Conservation (phyloP, 805 yeast species). For the Hanseniaspora thailandica region DNA sequence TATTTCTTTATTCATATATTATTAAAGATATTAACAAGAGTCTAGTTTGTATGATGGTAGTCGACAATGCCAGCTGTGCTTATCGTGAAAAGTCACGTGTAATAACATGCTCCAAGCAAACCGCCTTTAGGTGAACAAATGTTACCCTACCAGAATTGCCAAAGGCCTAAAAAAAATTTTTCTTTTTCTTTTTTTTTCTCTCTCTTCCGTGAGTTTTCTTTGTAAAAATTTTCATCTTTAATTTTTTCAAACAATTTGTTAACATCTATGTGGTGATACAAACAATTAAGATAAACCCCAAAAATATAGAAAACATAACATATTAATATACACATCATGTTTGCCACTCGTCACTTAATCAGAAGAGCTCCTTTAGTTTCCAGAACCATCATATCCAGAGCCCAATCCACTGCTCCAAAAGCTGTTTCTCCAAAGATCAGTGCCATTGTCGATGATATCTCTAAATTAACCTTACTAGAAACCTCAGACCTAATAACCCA, state of each 20-base stretch:
- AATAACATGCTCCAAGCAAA: background rate
- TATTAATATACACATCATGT: conserved; percentile 5
- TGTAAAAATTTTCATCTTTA: background rate
- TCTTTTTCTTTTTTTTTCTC: background rate
- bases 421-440: conserved; percentile 80
- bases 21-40: background rate
- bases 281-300: too few species aligned
- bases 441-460: conserved; percentile 78
- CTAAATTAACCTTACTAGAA: conserved; percentile 82
- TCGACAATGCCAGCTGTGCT: too few species aligned
- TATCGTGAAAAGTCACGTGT: background rate
- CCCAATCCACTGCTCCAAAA: conserved; percentile 38
- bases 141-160: background rate
- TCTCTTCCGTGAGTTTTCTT: too few species aligned
- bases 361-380: conserved; percentile 10
- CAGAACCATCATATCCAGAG: conserved; percentile 24
- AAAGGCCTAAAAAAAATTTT: background rate
- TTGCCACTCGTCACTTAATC: conserved; percentile 13
- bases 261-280: too few species aligned
- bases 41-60: too few species aligned
- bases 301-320: background rate
- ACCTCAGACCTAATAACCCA: conserved; percentile 78
- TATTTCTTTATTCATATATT: too few species aligned
- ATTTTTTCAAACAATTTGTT: background rate
- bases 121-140: background rate